Evolutionary conservation across 306 rosid genomes (phyloP).

Genomic region (Mucuna pruriens): DNA sequence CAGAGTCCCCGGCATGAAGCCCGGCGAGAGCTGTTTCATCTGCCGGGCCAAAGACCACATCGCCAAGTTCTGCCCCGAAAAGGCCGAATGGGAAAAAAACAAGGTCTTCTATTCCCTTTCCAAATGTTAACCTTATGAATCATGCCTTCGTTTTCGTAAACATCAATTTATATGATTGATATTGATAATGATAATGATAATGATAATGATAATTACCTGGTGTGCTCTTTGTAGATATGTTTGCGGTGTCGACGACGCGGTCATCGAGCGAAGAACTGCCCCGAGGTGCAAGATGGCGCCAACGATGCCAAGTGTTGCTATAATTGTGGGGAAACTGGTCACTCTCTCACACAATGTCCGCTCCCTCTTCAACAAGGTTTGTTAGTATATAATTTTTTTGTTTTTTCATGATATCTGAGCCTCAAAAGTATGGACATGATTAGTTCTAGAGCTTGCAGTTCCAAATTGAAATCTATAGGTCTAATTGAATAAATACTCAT

Average conservation of each 20-base stretch:
- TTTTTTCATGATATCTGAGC: background rate
- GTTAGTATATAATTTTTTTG: background rate
- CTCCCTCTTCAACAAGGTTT: slow-evolving; percentile 76
- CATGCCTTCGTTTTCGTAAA: background rate
- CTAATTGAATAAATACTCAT: too few relatives aligned
- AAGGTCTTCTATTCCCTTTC: slow-evolving; percentile 30
- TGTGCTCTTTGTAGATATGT: slow-evolving; percentile 66
- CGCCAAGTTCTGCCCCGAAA: slow-evolving; percentile 75
- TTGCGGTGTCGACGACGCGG: slow-evolving; percentile 86
- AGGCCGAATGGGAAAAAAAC: slow-evolving; percentile 80
- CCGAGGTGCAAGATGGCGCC: slow-evolving; percentile 51
- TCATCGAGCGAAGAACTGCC: slow-evolving; percentile 86
- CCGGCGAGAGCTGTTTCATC: slow-evolving; percentile 91
- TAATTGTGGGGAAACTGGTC: slow-evolving; percentile 88
- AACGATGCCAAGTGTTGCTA: slow-evolving; percentile 66
- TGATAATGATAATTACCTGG: background rate
- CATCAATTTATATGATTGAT: background rate
- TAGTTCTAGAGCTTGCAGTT: background rate
- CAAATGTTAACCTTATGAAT: background rate
- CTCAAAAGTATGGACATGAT: background rate
- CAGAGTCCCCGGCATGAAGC: slow-evolving; percentile 93
- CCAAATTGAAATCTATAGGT: slow-evolving; percentile 14
- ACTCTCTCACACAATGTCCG: slow-evolving; percentile 69
- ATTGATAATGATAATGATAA: too few relatives aligned
- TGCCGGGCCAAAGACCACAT: slow-evolving; percentile 76